A percentile compares a stretch with the other conserved stretches of the same genome.
Conservation (phyloP, 1,139 yeast species). For the Groenewaldozyma auringiensis region DNA sequence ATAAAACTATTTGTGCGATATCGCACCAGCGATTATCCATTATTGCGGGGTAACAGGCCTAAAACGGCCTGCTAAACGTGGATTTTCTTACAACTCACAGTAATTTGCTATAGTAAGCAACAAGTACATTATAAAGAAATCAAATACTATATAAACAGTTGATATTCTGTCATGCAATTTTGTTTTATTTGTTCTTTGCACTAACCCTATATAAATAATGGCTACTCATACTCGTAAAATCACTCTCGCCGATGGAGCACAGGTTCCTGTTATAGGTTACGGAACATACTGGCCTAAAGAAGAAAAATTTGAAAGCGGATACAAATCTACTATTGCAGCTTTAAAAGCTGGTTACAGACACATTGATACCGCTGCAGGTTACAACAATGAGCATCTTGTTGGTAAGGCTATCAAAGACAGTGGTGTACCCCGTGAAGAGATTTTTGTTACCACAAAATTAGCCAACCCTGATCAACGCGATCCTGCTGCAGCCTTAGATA, state of each 20-base stretch:
- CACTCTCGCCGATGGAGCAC: constrained; percentile 5
- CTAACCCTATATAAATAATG: too few relatives aligned
- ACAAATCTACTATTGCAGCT: constrained; percentile 28
- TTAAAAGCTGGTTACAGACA: constrained; percentile 34
- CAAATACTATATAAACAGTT: too few relatives aligned
- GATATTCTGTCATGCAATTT: too few relatives aligned
- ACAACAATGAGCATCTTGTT: constrained; percentile 32
- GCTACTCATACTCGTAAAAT: neutral
- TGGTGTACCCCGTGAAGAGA: constrained; percentile 29
- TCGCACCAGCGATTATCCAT: too few relatives aligned
- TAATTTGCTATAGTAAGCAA: too few relatives aligned
- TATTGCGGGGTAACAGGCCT: too few relatives aligned
- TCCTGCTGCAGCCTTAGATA: constrained; percentile 50
- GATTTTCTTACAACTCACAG: too few relatives aligned
- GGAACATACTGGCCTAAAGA: neutral
- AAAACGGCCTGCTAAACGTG: too few relatives aligned
- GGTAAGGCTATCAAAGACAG: constrained; percentile 32
- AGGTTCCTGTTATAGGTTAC: neutral
- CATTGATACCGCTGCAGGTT: constrained; percentile 34
- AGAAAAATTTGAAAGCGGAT: constrained; percentile 24
- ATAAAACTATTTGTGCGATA: too few relatives aligned
- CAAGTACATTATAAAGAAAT: too few relatives aligned
- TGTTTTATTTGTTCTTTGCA: too few relatives aligned
- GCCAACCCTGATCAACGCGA: constrained; percentile 43
- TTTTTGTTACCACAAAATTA: constrained; percentile 35